Percentiles rank a stretch among this genome's conserved stretches.
These are phyloP conservation scores for Neoscytalidium dimidiatum DNA, from an alignment of 2,329 filamentous ascomycete species.

Conservation along the genomic window DNA sequence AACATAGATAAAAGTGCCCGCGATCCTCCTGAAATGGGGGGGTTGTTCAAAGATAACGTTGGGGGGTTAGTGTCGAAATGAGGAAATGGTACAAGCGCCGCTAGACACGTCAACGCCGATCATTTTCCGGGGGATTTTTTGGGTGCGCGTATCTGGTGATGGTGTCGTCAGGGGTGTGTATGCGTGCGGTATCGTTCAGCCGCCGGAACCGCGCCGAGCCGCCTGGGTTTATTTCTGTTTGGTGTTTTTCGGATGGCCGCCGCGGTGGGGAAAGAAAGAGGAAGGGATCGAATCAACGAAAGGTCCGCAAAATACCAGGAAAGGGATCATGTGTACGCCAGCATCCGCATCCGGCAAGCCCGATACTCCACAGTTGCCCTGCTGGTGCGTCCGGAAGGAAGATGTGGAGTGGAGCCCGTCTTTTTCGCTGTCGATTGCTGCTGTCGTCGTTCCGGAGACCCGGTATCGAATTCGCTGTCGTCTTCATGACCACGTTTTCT, in stretches of 20 bases:
- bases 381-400: not conserved
- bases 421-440: no score
- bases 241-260: constrained; percentile 5
- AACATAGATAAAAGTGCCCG: no score
- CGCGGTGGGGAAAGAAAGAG: no score
- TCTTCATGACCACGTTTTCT: constrained; percentile 13
- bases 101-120: constrained; percentile 16
- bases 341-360: not conserved
- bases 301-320: not conserved
- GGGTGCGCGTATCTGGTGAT: not conserved
- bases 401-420: constrained; percentile 11
- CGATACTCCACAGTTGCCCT: constrained; percentile 1
- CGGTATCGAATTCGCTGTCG: not conserved
- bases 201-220: constrained; percentile 16
- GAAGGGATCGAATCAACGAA: not conserved
- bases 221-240: not conserved
- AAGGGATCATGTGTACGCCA: constrained; percentile 13
- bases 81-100: constrained; percentile 11
- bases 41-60: no score
- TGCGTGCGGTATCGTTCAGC: not conserved
- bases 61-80: no score
- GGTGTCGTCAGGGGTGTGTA: constrained; percentile 8
- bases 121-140: not conserved
- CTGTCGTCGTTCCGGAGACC: not conserved
- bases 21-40: no score